A percentile compares a stretch with the other conserved stretches of the same genome.
phyloP scores from a whole-genome alignment of 257 asterid species.

The Solanum peruvianum region DNA sequence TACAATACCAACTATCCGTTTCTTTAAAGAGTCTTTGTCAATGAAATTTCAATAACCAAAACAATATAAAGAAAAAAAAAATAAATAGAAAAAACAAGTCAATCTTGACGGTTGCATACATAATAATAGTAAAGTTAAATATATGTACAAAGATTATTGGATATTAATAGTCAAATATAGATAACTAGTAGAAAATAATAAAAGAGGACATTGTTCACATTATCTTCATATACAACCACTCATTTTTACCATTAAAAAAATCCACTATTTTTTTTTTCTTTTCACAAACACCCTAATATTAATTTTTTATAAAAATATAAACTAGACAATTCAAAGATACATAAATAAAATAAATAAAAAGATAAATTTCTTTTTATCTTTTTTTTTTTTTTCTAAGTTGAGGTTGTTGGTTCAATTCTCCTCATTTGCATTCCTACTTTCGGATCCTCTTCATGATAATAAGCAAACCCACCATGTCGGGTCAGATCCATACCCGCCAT shows the following conservation, averaged over 20 bases:
- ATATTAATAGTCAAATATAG: background rate
- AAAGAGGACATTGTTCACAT: conserved; percentile 3
- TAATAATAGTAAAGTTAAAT: background rate
- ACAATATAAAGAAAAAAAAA: background rate
- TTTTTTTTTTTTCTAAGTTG: background rate
- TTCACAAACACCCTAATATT: background rate
- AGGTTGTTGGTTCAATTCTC: conserved; percentile 33
- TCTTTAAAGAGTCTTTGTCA: background rate
- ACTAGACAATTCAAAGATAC: background rate
- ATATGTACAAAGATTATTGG: background rate
- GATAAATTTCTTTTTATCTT: background rate
- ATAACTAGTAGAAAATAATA: background rate
- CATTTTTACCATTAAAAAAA: background rate
- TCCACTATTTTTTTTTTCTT: background rate
- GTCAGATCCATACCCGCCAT: conserved; percentile 96
- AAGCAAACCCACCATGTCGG: conserved; percentile 94
- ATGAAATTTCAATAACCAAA: background rate
- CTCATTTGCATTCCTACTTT: conserved; percentile 38
- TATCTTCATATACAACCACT: conserved; percentile 20
- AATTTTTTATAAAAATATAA: background rate
- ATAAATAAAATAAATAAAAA: background rate
- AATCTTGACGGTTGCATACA: background rate
- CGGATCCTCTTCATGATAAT: conserved; percentile 35
- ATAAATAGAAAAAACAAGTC: background rate
- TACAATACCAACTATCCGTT: background rate